Base-by-base conservation (phyloP, 169 alveolate genomes). In the Plasmodium billcollinsi region DNA sequence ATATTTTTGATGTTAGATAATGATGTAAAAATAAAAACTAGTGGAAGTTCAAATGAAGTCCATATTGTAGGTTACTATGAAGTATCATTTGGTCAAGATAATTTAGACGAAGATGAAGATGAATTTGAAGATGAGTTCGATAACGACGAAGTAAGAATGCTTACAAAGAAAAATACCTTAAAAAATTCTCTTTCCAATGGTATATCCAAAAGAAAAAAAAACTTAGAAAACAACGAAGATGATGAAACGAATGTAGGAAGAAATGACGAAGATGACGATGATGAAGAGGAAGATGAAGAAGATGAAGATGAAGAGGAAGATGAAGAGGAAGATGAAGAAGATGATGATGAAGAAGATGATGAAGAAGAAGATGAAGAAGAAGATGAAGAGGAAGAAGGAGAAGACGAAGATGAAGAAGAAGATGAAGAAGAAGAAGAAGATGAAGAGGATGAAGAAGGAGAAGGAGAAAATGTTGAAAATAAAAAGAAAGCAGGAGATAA, bases 41-140 rank as follows among this genome's bases (percentile, higher is more conserved):
- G 94, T 93, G 97, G 98, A 5, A 98, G 97, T 50, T 91, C 90
- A 86, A 95, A 95, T 92, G 98, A 96, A 75, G 98, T 96, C 5
- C 98, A 96, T 89, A 83, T 96, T 50, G 93, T 95, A 49, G 98
- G 98, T 8, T 96, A 95, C 80, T 96, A 95, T 88, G 98, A 96
- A 85, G 97, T 97, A 8, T 96, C 95, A 65, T 93, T 94, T 89
- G 98, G 94, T 8, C 98, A 96, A 29, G 98, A 95, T 62, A 95
- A 93, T 70, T 78, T 93, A 11, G 97, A 94, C 33, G 97, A 83
- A 20, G 97, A 88, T 15, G 97, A 90, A 6, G 97, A 93, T 24
- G 95, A 94, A 14, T 96, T 90, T 18, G 96, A 89, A 56, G 94
- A 90, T 8, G 91, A 92, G 39, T 92, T 52, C 9, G 96, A 95